Conservation (phyloP, 345 rosid genomes). For the Kandelia obovata region DNA sequence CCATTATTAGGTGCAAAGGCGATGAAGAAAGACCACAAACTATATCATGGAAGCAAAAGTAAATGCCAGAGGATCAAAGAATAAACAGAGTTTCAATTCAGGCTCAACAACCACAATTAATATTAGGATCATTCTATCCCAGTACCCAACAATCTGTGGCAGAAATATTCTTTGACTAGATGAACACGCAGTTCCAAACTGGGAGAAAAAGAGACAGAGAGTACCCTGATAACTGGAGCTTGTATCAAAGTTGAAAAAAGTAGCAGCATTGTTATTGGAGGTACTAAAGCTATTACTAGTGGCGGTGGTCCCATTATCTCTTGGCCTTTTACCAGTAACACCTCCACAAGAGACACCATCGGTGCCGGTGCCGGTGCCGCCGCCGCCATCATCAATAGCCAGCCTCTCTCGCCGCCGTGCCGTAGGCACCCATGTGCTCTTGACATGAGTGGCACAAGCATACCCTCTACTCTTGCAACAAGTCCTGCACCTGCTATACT, state of each 20-base stretch:
- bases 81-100: no score
- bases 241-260: slow-evolving; percentile 37
- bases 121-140: no score
- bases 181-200: neutral
- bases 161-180: neutral
- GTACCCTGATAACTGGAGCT: slow-evolving; percentile 51
- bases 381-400: slow-evolving; percentile 16
- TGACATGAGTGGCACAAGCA: slow-evolving; percentile 69
- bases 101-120: no score
- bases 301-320: slow-evolving; percentile 17
- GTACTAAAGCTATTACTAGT: slow-evolving; percentile 27
- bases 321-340: slow-evolving; percentile 45
- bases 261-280: slow-evolving; percentile 32
- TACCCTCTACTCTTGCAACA: slow-evolving; percentile 76
- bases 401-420: slow-evolving; percentile 39
- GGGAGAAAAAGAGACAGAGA: slow-evolving; percentile 1
- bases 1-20: no score
- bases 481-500: slow-evolving; percentile 63
- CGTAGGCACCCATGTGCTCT: slow-evolving; percentile 85
- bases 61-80: no score
- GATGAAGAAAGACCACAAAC: no score
- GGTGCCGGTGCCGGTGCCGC: slow-evolving; percentile 22
- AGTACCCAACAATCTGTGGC: no score
- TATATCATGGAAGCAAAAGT: no score
- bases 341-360: slow-evolving; percentile 44